Conservation (phyloP, 2,329 filamentous ascomycete genomes). For the Colletotrichum theobromicola region DNA sequence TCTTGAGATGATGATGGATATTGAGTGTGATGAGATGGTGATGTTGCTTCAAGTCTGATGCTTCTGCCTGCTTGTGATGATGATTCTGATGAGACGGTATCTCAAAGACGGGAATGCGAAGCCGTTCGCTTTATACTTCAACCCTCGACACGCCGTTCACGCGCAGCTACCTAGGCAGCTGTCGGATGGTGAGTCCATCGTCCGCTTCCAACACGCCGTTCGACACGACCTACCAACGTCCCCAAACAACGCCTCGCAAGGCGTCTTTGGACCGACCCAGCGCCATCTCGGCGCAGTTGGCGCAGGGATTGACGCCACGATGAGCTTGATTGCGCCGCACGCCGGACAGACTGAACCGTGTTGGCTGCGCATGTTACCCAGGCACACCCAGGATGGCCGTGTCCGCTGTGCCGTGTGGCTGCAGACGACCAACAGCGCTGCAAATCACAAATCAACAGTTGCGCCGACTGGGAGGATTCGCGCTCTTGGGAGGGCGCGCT, state of each 20-base stretch:
- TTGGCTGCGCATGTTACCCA: background rate
- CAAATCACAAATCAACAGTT: background rate
- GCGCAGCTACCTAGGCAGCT: background rate
- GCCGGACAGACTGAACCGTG: background rate
- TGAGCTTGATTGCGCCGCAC: background rate
- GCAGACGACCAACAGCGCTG: background rate
- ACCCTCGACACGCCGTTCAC: background rate
- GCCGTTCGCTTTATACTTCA: fast-evolving
- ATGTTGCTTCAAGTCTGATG: background rate
- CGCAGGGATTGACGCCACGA: background rate
- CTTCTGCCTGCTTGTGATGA: background rate
- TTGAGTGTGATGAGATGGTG: background rate
- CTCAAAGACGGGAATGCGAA: background rate
- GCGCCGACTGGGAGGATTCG: background rate
- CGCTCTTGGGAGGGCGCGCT: background rate
- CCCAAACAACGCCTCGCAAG: background rate
- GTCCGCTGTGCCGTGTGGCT: background rate
- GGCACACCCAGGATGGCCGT: background rate
- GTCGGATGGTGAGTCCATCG: background rate
- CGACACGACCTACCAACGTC: background rate
- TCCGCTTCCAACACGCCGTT: background rate
- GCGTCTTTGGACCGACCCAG: background rate
- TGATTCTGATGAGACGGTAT: background rate
- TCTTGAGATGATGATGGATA: background rate
- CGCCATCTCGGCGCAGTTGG: background rate